Conservation (phyloP, 108 stramenopile genomes). For the Pseudonitzschia delicatissima region DNA sequence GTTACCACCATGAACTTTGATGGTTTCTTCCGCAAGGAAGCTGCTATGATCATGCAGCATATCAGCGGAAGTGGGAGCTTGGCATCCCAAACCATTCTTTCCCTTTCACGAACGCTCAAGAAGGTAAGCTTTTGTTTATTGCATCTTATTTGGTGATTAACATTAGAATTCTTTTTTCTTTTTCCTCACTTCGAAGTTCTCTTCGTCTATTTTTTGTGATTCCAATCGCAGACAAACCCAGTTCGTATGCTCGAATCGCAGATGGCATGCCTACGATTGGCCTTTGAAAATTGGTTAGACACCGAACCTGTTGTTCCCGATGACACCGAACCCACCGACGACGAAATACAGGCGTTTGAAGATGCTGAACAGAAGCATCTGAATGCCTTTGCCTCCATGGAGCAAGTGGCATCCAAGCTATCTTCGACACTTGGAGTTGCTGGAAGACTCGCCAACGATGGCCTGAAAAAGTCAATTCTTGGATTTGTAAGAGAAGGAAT, state of each 20-base stretch:
- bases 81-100: constrained; percentile 43
- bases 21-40: constrained; percentile 66
- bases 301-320: constrained; percentile 67
- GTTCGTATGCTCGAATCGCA: constrained; percentile 84
- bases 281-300: constrained; percentile 74
- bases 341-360: constrained; percentile 67
- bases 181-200: not conserved
- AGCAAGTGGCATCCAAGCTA: constrained; percentile 60
- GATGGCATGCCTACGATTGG: constrained; percentile 75
- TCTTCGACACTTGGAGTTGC: constrained; percentile 67
- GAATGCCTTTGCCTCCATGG: constrained; percentile 46
- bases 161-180: not conserved
- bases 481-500: constrained; percentile 79
- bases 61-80: constrained; percentile 50
- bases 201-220: not conserved
- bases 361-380: constrained; percentile 49
- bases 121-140: constrained; percentile 34
- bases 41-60: constrained; percentile 66
- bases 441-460: constrained; percentile 48
- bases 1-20: constrained; percentile 67
- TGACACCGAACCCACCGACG: constrained; percentile 61
- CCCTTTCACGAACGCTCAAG: constrained; percentile 47
- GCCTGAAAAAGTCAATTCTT: constrained; percentile 54
- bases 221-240: constrained; percentile 40
- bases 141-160: not conserved